Evolutionary conservation across 306 rosid species (phyloP).

Genomic region (Begonia masoniana): DNA sequence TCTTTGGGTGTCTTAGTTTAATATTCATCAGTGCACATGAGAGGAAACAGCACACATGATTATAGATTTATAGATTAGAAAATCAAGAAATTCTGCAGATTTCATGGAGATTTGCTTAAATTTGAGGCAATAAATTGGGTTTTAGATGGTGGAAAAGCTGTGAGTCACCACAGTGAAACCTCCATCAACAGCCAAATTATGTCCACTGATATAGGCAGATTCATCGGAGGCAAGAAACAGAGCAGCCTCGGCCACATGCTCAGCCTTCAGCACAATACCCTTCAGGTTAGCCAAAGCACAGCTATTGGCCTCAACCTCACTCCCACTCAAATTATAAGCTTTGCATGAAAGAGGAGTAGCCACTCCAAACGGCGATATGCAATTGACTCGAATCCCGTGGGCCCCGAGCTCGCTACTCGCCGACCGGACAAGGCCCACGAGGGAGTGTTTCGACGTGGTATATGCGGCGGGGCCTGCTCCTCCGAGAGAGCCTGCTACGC

Average conservation of each 20-base stretch:
- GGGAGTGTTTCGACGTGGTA: slow-evolving; percentile 56
- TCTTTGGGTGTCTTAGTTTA: too few relatives aligned
- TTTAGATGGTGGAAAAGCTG: slow-evolving; percentile 8
- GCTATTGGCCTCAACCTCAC: slow-evolving; percentile 33
- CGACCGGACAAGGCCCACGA: slow-evolving; percentile 47
- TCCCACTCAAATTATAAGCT: slow-evolving; percentile 28
- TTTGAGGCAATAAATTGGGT: background rate
- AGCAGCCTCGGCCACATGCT: slow-evolving; percentile 72
- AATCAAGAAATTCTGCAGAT: slow-evolving; percentile 9
- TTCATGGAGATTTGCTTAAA: slow-evolving; percentile 11
- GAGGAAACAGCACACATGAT: too few relatives aligned
- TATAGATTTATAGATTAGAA: background rate
- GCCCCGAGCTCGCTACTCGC: slow-evolving; percentile 74
- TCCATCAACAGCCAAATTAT: slow-evolving; percentile 70
- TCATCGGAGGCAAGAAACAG: slow-evolving; percentile 79
- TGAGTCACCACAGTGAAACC: slow-evolving; percentile 54
- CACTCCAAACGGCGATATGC: slow-evolving; percentile 73
- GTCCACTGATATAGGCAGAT: slow-evolving; percentile 61
- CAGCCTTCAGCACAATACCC: slow-evolving; percentile 56
- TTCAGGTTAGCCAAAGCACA: slow-evolving; percentile 40
- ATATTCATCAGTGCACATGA: too few relatives aligned
- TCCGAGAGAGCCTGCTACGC: slow-evolving; percentile 51
- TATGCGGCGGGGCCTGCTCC: slow-evolving; percentile 63
- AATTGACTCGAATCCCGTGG: slow-evolving; percentile 68
- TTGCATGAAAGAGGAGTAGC: slow-evolving; percentile 66